Evolutionary conservation across 768 basidiomycete genomes (phyloP), one percentile per base, ranked within the genome.

Genomic region (Russula sp.): DNA sequence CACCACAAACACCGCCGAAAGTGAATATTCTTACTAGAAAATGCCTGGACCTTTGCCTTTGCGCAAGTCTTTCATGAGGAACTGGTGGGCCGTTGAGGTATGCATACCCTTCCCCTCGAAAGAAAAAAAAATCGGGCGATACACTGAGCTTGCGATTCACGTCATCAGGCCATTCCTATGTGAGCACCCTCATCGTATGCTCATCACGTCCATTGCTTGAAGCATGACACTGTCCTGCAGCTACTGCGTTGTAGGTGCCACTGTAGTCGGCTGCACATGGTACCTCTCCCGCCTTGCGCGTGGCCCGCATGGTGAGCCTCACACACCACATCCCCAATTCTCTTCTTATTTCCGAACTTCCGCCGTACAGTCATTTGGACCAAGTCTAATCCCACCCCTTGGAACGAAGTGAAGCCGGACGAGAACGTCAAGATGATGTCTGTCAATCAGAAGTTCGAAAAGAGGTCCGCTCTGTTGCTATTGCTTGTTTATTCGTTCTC

Each of bases 301-400:
- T 32, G 78, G 80, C 34, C 76, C 79, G 26, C 74, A 76, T 61
- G 74, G 80, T 75, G 63, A 65, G 68, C n/a, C 26, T 52, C 61
- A 13, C 51, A 11, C 18, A 28, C 24, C 48, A 44, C 57, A n/a
- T 28, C 5, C n/a, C 5, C 32, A 4, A 24, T 40, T 20, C 11
- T 14, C 61, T 59, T 38, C 38, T 40, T 18, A 40, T 40, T 36
- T 54, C n/a, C 30, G 36, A 55, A 55, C 4, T 55, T 53, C 40
- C 71, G 58, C 38, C 5, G 14, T 61, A 5, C 62, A 84, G 83
- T 85, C 61, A 74, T 85, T 62, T 86, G 85, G 85, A 81, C 84
- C 70, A 82, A 77, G 74, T 74, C 72, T 74, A 94, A 95, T 80
- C 92, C 92, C 40, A 86, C 86, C 24, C 93, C 93, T n/a, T 94